Conservation (phyloP, 345 rosid species). For the Hypericum perforatum region DNA sequence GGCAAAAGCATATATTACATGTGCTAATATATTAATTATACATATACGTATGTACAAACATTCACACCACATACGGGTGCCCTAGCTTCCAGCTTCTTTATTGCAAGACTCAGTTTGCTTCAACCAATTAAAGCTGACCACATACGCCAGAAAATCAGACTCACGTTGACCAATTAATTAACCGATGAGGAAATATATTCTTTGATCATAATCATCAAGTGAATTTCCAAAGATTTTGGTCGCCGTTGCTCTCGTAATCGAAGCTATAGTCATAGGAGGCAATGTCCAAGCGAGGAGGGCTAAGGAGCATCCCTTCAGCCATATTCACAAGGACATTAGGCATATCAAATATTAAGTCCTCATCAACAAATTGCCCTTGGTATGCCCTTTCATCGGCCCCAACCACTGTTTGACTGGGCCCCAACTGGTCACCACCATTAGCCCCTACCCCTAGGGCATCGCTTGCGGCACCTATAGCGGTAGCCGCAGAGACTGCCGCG, state of each 20-base stretch:
- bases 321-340: constrained; percentile 74
- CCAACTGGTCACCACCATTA: neutral
- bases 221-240: constrained; percentile 59
- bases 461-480: constrained; percentile 76
- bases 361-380: constrained; percentile 45
- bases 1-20: too few species aligned
- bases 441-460: constrained; percentile 39
- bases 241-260: constrained; percentile 15
- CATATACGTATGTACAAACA: too few species aligned
- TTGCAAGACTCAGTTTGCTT: too few species aligned
- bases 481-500: constrained; percentile 81
- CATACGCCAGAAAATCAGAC: too few species aligned
- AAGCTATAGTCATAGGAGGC: constrained; percentile 12
- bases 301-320: constrained; percentile 99
- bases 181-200: neutral
- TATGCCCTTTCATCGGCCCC: constrained; percentile 5
- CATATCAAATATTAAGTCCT: constrained; percentile 85
- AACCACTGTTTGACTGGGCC: constrained; percentile 6
- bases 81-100: too few species aligned
- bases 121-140: too few species aligned
- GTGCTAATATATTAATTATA: too few species aligned
- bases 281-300: constrained; percentile 65
- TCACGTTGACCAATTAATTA: too few species aligned
- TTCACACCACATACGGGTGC: too few species aligned
- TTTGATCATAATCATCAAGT: constrained; percentile 21